These are phyloP conservation scores for Phytophthora ramorum DNA, from an alignment of 352 stramenopile species.

Conservation along the genomic window DNA sequence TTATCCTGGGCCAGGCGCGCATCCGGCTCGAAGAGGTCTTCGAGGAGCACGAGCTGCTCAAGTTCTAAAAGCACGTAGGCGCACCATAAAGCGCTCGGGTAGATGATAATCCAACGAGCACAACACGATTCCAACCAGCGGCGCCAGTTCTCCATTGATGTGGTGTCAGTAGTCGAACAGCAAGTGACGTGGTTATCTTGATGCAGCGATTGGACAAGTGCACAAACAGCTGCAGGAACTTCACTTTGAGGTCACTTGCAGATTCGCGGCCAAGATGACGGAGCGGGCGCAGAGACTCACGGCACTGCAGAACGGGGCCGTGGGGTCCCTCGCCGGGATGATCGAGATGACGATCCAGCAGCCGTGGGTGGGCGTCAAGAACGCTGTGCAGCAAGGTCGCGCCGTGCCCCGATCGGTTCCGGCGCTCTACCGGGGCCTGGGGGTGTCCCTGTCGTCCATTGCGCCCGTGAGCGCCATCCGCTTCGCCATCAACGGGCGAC, in stretches of 20 bases:
- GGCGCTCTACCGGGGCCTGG: conserved; percentile 79
- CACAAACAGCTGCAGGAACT: conserved; percentile 11
- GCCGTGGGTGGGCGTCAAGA: conserved; percentile 84
- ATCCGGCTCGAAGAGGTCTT: conserved; percentile 77
- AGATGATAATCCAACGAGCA: conserved; percentile 5
- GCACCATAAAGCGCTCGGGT: conserved; percentile 23
- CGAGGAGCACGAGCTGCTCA: conserved; percentile 66
- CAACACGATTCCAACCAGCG: conserved; percentile 4
- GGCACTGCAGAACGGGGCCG: conserved; percentile 71
- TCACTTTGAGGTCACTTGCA: conserved; percentile 20
- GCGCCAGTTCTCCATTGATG: not conserved
- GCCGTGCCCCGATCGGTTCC: conserved; percentile 65
- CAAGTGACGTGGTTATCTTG: conserved; percentile 15
- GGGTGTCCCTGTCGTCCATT: conserved; percentile 78
- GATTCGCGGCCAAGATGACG: conserved; percentile 29
- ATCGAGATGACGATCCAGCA: conserved; percentile 85
- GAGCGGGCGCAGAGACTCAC: conserved; percentile 68
- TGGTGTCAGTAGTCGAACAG: conserved; percentile 17
- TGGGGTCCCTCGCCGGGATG: conserved; percentile 85
- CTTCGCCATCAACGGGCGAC: conserved; percentile 77
- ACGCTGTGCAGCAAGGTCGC: conserved; percentile 81
- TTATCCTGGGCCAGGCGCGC: conserved; percentile 81
- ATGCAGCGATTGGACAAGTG: conserved; percentile 9
- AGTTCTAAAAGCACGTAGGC: conserved; percentile 31
- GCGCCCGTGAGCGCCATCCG: conserved; percentile 80